Evolutionary conservation across 805 yeast species (phyloP), one percentile per base, ranked within the genome.

Genomic region (Schizosaccharomyces osmophilus): DNA sequence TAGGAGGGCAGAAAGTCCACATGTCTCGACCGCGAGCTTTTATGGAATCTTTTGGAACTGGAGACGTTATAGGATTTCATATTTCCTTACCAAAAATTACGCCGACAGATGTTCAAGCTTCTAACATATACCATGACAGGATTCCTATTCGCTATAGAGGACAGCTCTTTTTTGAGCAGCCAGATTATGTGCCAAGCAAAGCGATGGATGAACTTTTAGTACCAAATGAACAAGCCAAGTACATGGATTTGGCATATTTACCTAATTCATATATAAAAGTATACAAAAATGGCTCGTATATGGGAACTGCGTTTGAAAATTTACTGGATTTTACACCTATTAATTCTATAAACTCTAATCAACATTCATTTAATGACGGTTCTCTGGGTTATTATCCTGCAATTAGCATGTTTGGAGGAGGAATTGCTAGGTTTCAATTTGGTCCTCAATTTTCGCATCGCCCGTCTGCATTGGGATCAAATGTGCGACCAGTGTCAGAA

Each of bases 321-420:
- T 69, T 90, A 48, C 81, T 80, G 64, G 84, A 87, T 31, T 89
- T 87, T 67, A 70, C 85, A 59, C 95, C 97, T 0, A 89, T 95
- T 2, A 76, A 82, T 62, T 79, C 89, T 51, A 32, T 36, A n/a
- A 41, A 59, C 24, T n/a, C 82, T 67, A 58, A 73, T 64, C 62
- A 68, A 67, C 48, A 59, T 17, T 65, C 67, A 3, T 66, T 66
- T 6, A 94, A 93, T 69, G 96, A 93, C 69, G 95, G 95, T 0
- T 74, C 80, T 55, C 72, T 87, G 62, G 98, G 97, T 0, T 93
- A 93, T 69, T 93, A 82, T 71, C 97, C 98, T 1, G 86, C 88
- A 74, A 76, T 87, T 42, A 85, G 95, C 62, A 85, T 84, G 31
- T 93, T 80, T 69, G 81, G 80, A 65, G 84, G 84, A 2, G 97